These are phyloP conservation scores for Nitzschia sp. DNA, from an alignment of 108 stramenopile species.

Conservation along the genomic window DNA sequence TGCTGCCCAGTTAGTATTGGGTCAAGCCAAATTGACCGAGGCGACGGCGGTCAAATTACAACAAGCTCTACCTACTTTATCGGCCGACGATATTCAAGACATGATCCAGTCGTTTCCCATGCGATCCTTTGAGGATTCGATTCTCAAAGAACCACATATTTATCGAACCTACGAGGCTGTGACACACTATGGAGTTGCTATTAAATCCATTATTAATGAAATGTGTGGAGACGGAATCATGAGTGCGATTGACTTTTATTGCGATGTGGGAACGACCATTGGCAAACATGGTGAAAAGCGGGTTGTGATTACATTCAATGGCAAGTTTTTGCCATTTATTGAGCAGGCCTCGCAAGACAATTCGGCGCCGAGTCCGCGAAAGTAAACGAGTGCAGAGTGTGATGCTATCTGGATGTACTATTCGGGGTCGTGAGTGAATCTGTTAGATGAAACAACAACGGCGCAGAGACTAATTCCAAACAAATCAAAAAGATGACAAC, in stretches of 20 bases:
- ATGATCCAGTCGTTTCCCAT: slow-evolving; percentile 57
- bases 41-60: slow-evolving; percentile 51
- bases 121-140: slow-evolving; percentile 55
- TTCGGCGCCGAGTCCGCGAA: slow-evolving; percentile 53
- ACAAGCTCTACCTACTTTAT: slow-evolving; percentile 49
- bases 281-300: slow-evolving; percentile 74
- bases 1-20: slow-evolving; percentile 64
- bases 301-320: slow-evolving; percentile 82
- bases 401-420: no score
- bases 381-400: no score
- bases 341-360: slow-evolving; percentile 63
- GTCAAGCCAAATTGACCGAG: slow-evolving; percentile 64
- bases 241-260: slow-evolving; percentile 79
- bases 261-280: slow-evolving; percentile 65
- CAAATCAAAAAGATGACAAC: no score
- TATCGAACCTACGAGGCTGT: slow-evolving; percentile 77
- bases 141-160: slow-evolving; percentile 73
- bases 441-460: no score
- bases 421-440: no score
- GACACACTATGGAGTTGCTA: slow-evolving; percentile 71
- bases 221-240: slow-evolving; percentile 84
- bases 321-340: slow-evolving; percentile 75
- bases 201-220: slow-evolving; percentile 70
- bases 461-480: no score
- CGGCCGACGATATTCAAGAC: slow-evolving; percentile 45